Base-by-base conservation (phyloP, 129 eudicot genomes). In the Arctium minus region DNA sequence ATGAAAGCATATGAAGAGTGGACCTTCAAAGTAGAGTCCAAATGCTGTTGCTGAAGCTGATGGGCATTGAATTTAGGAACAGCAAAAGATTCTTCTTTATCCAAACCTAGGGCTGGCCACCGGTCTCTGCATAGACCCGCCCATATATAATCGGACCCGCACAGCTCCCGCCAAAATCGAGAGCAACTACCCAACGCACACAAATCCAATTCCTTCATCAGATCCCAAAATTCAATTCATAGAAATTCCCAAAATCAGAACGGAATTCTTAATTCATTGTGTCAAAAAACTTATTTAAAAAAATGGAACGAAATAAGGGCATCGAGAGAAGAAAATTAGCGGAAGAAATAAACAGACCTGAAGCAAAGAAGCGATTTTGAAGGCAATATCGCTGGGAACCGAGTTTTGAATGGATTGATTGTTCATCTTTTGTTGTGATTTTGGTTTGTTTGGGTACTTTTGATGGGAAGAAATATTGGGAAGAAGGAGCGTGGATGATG, bases 121-220 rank as follows among this genome's bases (percentile, higher is more conserved):
- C 99, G 82, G 33, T 91, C 84, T 85, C 76, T 85, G 81, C 85
- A 93, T 50, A 96, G 87, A 87, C 90, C 81, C 81, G 90, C 84
- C 99, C 99, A 96, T 78, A 96, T 81, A 85, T 86, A 82, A 85
- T 96, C 95, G 37, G 91, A 90, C 87, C 89, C 97, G 65, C 97
- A 96, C 8, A 96, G 79, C 85, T 93, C 93, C 89, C 94, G 89
- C 98, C 98, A 94, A 80, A 88, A 94, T 65, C 90, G 81, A 27
- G 93, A 88, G 78, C 98, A 94, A 78, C 94, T 88, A 5, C 97
- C 97, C 85, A 94, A 86, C 36, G 98, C 87, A 85, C 94, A 94
- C 70, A 94, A 85, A 82, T 94, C 98, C 86, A 85, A 31, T 74
- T 84, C 97, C 98, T 93, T 86, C 81, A 83, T 50, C 82, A 82